Conservation (phyloP, 2,329 filamentous ascomycete genomes). For the Neonectria neomacrospora region DNA sequence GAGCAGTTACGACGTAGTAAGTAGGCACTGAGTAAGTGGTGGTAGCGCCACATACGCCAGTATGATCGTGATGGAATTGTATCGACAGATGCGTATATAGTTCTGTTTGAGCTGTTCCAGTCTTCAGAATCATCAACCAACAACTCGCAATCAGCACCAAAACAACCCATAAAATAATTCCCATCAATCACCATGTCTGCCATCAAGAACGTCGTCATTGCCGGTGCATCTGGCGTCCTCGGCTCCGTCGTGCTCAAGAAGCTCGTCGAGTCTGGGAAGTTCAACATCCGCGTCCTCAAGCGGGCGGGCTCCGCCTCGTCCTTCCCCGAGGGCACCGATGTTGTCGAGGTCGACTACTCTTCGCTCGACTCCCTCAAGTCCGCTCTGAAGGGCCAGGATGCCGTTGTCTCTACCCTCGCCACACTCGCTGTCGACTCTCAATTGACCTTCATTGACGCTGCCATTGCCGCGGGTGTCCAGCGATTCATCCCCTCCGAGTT, state of each 20-base stretch:
- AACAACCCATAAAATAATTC: neutral
- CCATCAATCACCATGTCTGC: conserved; percentile 41
- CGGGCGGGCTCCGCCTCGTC: conserved; percentile 54
- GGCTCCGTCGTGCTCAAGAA: conserved; percentile 47
- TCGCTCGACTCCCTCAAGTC: conserved; percentile 59
- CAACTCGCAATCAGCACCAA: neutral
- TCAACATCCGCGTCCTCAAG: conserved; percentile 51
- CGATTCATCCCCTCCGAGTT: conserved; percentile 72
- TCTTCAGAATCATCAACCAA: neutral
- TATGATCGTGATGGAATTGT: neutral
- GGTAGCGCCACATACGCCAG: neutral
- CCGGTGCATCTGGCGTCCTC: conserved; percentile 52
- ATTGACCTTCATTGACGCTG: conserved; percentile 64
- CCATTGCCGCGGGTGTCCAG: conserved; percentile 68
- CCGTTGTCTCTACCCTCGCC: conserved; percentile 56
- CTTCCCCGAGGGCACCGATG: conserved; percentile 45
- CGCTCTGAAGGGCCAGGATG: conserved; percentile 67
- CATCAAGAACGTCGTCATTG: conserved; percentile 53
- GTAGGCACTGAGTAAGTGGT: no score
- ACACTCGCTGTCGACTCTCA: conserved; percentile 54
- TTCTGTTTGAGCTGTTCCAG: neutral
- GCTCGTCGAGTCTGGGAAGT: conserved; percentile 47
- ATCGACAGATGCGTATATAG: conserved; percentile 12
- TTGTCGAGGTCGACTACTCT: conserved; percentile 53
- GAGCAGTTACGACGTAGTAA: neutral